Base-by-base conservation (phyloP, 257 asterid genomes). In the Solanum verrucosum region DNA sequence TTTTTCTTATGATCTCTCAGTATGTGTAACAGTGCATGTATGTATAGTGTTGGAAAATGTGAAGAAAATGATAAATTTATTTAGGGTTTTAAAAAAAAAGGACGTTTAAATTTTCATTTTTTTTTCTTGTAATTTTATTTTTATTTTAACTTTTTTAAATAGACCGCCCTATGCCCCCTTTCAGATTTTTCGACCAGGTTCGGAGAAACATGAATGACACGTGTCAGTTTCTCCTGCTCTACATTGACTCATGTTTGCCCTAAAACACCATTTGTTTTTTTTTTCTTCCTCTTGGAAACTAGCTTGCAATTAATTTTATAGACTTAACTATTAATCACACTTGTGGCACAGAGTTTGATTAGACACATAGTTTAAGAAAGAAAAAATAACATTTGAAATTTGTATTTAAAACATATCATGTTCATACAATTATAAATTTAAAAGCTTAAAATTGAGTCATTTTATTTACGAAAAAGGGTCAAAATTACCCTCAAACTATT, bases 151-250 rank as follows among this genome's bases (percentile, higher is more conserved):
- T 52, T 52, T 16, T 49, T 52, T 52, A 5, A 52, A 52, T 46
- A 81, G 29, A 46, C 85, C 67, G 42, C 68, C 85, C 42, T 67
- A 56, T 91, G 89, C 88, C 92, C 88, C 92, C 91, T 84, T 92
- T 92, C 93, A 90, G 90, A 81, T 92, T 87, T 88, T 86, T 74
- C 87, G 91, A 89, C 89, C 87, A 87, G 91, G 88, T 90, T 90
- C 89, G 90, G 70, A 90, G 91, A 91, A 88, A 90, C 88, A 78
- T 88, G 92, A 90, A 83, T 40, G 90, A 78, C 90, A 88, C 91
- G 88, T 74, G 91, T 89, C 89, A n/a, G 88, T 82, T 59, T 59
- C 27, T 13, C 25, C n/a, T 72, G 87, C 21, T 77, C 68, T 44
- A 35, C 90, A 27, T 78, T 46, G 68, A 46, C 85, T 81, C 85